Conservation (phyloP, 73 alveolate genomes). For the Paramecium pentaurelia region DNA sequence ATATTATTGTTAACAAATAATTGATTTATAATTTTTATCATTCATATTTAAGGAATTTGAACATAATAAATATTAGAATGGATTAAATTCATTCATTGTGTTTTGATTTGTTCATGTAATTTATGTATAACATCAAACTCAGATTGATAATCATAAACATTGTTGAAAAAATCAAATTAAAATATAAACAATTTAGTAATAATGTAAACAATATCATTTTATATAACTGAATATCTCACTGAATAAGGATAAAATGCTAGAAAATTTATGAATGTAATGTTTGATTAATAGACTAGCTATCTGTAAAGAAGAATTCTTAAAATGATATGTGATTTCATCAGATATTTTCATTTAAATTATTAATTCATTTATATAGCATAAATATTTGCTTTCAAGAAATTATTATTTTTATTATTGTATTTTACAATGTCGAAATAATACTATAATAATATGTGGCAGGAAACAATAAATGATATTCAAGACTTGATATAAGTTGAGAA, state of each 20-base stretch:
- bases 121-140: not conserved
- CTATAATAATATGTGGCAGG: conserved; percentile 83
- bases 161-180: not conserved
- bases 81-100: no score
- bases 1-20: no score
- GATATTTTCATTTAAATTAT: not conserved
- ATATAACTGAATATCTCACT: not conserved
- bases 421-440: conserved; percentile 10
- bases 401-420: not conserved
- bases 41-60: conserved; percentile 59
- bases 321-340: not conserved
- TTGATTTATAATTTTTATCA: not conserved
- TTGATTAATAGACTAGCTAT: not conserved
- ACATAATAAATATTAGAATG: not conserved
- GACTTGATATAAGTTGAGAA: conserved; percentile 10
- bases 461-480: conserved; percentile 83
- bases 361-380: not conserved
- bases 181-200: not conserved
- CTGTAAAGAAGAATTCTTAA: not conserved
- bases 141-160: not conserved
- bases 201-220: not conserved
- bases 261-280: not conserved
- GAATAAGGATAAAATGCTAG: not conserved
- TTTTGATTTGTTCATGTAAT: not conserved
- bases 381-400: not conserved